Evolutionary conservation across 164 flowering plant species (phyloP), one percentile per base, ranked within the genome.

Genomic region (Dillenia turbinata): DNA sequence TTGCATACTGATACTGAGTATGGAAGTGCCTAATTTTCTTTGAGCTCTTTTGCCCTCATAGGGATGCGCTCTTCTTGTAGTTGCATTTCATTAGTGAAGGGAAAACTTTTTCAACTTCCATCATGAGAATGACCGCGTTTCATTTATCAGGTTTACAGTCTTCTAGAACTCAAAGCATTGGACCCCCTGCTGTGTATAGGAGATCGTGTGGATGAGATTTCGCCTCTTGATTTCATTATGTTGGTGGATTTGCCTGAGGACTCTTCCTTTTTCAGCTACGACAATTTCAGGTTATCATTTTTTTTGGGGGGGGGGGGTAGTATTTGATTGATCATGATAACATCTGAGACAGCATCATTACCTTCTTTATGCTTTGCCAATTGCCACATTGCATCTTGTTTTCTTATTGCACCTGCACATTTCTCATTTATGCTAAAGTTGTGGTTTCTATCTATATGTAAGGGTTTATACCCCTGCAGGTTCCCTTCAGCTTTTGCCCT

Each of bases 241-340:
- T 61, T 92, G 43, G 80, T 87, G 86, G 81, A 80, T 71, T 65
- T 83, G 81, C 81, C 86, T 8, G 92, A 78, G 49, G 84, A 87
- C 60, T 75, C 86, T n/a, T 67, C 88, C n/a, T 77, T 69, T 19
- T 92, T 92, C 75, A 71, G 75, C 70, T 87, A 97, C 22, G 85
- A 92, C 67, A 54, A 50, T 62, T 95, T 88, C 85, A 88, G 95
- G 97, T 89, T 44, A 22, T 79, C 57, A 49, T 13, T 22, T 59
- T 9, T 12, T 46, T 56, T n/a, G n/a, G n/a, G n/a, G n/a, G n/a
- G n/a, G n/a, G n/a, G n/a, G 12, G 47, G 9, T 2, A 3, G 12
- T 54, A 52, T 19, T 40, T 44, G 8, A 9, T 51, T 9, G 33
- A 44, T n/a, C 57, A 45, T 15, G 44, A 9, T 26, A 33, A 19